Percentiles rank a stretch among this genome's conserved stretches.
Conservation (phyloP, 495 filamentous ascomycete species). For the Penicillium simplicissimum region DNA sequence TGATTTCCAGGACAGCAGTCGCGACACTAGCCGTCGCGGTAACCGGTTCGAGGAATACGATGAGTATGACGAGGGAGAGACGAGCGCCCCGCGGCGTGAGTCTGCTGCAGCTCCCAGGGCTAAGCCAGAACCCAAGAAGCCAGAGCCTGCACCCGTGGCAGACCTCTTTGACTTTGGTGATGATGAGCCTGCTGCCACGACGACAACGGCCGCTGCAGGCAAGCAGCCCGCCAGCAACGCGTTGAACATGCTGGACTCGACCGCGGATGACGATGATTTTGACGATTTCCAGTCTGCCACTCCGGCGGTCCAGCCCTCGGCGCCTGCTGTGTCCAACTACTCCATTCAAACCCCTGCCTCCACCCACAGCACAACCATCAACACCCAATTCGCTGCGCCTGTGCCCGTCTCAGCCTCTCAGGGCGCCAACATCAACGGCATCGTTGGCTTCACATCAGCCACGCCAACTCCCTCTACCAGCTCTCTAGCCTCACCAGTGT, state of each 20-base stretch:
- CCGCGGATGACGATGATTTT: constrained; percentile 87
- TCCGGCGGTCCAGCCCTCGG: constrained; percentile 45
- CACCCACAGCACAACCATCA: constrained; percentile 64
- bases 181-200: constrained; percentile 57
- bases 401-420: constrained; percentile 80
- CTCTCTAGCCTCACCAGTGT: constrained; percentile 51
- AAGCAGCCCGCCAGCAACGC: constrained; percentile 52
- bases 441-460: constrained; percentile 77
- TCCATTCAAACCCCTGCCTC: constrained; percentile 54
- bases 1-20: constrained; percentile 62
- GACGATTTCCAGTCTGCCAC: constrained; percentile 97
- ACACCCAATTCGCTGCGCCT: constrained; percentile 74
- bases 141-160: constrained; percentile 55
- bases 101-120: constrained; percentile 41
- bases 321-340: constrained; percentile 47
- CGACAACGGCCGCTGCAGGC: constrained; percentile 39
- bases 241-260: constrained; percentile 56
- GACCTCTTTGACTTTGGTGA: constrained; percentile 88
- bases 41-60: constrained; percentile 97
- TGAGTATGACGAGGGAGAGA: constrained; percentile 82
- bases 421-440: constrained; percentile 72
- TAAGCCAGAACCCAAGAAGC: constrained; percentile 66
- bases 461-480: constrained; percentile 64
- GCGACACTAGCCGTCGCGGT: constrained; percentile 44
- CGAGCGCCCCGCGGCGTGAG: constrained; percentile 47